Conservation (phyloP, 176 grass and related monocot species). For the Phoenix roebelenii region DNA sequence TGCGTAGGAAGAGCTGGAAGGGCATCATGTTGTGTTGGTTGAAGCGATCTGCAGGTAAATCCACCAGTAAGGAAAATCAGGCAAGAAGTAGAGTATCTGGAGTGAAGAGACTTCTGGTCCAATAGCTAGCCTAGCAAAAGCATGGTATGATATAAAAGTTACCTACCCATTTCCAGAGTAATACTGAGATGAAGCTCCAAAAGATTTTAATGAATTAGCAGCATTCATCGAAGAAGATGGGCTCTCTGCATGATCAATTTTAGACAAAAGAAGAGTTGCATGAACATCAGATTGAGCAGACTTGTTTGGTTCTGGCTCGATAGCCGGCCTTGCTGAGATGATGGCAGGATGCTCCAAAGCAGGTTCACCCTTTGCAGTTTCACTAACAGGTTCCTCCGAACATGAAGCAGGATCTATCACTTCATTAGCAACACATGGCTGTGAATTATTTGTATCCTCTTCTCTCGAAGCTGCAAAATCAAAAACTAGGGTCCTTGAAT, state of each 20-base stretch:
- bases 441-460: neutral
- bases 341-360: too few species aligned
- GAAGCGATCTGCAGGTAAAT: slow-evolving; percentile 11
- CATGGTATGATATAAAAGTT: neutral
- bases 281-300: too few species aligned
- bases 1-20: slow-evolving; percentile 10
- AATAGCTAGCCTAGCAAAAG: neutral
- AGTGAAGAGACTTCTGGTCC: too few species aligned
- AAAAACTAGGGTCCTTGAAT: neutral
- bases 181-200: slow-evolving; percentile 8
- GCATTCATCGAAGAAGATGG: slow-evolving; percentile 26
- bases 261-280: too few species aligned
- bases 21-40: slow-evolving; percentile 21
- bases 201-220: neutral
- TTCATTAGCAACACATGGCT: too few species aligned
- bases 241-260: neutral
- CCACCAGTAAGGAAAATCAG: too few species aligned
- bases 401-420: too few species aligned
- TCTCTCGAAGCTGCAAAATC: slow-evolving; percentile 9
- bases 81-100: too few species aligned
- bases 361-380: too few species aligned
- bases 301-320: too few species aligned
- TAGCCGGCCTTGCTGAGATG: too few species aligned
- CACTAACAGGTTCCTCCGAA: too few species aligned
- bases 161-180: slow-evolving; percentile 19